Evolutionary conservation across 2,329 filamentous ascomycete genomes (phyloP).

Genomic region (Thermoascus crustaceus): DNA sequence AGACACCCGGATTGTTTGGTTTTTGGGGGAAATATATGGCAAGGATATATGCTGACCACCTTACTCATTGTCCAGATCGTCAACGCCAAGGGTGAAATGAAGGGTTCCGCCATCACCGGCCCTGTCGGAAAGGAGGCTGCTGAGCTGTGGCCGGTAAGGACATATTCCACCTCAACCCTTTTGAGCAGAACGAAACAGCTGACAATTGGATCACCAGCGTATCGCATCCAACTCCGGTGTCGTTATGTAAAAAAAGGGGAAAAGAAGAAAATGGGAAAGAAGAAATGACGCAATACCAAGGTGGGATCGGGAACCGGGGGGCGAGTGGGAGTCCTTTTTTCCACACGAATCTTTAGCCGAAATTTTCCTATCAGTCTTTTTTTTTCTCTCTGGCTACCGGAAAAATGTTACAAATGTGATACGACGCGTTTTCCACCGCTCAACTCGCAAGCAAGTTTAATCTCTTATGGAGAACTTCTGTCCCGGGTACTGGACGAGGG

Average conservation of each 20-base stretch:
- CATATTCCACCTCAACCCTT: not conserved
- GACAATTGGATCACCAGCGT: conserved; percentile 54
- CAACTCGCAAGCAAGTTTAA: too few species aligned
- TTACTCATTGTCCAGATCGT: conserved; percentile 61
- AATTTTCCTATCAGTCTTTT: conserved; percentile 3
- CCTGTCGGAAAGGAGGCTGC: conserved; percentile 99
- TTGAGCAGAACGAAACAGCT: conserved; percentile 15
- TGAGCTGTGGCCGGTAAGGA: conserved; percentile 93
- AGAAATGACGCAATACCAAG: conserved; percentile 2
- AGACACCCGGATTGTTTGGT: too few species aligned
- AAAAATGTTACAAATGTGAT: too few species aligned
- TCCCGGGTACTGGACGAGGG: too few species aligned
- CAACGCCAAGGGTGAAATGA: conserved; percentile 99
- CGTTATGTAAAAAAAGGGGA: conserved; percentile 82
- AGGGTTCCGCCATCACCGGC: conserved; percentile 98
- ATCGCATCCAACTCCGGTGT: conserved; percentile 99
- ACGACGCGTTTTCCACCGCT: too few species aligned
- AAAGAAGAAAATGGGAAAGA: not conserved
- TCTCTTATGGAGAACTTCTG: too few species aligned
- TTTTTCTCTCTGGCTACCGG: not conserved
- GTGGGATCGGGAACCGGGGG: not conserved
- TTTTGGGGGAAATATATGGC: too few species aligned
- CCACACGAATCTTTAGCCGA: conserved; percentile 3
- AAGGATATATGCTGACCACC: not conserved
- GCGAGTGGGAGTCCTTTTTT: too few species aligned